phyloP scores from a whole-genome alignment of 208 protist species.

The Wallacemonas sp. region DNA sequence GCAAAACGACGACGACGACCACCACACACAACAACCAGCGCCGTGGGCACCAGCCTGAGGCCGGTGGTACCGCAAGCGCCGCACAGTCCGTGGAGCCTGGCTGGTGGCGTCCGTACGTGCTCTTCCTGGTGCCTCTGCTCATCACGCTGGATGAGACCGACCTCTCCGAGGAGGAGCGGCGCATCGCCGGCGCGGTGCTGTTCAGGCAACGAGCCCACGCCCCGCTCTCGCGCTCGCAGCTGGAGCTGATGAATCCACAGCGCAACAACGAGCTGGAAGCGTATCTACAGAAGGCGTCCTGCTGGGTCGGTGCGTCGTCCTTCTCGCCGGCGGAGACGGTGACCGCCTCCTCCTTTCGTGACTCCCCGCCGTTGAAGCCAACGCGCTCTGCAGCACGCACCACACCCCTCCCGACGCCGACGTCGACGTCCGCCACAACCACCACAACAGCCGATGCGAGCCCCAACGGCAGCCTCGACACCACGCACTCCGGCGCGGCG shows the following conservation, averaged over 20 bases:
- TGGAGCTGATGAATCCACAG: conserved; percentile 70
- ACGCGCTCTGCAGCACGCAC: background rate
- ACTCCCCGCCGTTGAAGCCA: conserved; percentile 10
- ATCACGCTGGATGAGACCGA: conserved; percentile 46
- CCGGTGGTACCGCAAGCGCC: background rate
- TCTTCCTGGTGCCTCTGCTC: conserved; percentile 70
- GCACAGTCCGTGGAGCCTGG: background rate
- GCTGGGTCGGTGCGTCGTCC: too few relatives aligned
- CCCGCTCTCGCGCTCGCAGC: conserved; percentile 32
- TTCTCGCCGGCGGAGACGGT: background rate
- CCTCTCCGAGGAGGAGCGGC: conserved; percentile 46
- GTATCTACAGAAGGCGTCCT: conserved; percentile 67
- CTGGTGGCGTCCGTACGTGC: conserved; percentile 68
- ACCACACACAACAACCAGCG: background rate
- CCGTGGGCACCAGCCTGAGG: background rate
- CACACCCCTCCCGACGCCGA: background rate
- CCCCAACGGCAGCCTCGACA: conserved; percentile 1
- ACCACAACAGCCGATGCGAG: conserved; percentile 2
- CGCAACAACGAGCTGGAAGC: conserved; percentile 47
- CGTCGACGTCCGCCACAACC: conserved; percentile 16
- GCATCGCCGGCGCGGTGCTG: conserved; percentile 35
- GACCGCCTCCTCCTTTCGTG: conserved; percentile 16
- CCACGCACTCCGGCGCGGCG: background rate
- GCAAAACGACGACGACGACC: background rate
- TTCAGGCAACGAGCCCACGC: conserved; percentile 58